Conservation (phyloP, 192 early-diverging fungal genomes). For the Lobosporangium transversale region DNA sequence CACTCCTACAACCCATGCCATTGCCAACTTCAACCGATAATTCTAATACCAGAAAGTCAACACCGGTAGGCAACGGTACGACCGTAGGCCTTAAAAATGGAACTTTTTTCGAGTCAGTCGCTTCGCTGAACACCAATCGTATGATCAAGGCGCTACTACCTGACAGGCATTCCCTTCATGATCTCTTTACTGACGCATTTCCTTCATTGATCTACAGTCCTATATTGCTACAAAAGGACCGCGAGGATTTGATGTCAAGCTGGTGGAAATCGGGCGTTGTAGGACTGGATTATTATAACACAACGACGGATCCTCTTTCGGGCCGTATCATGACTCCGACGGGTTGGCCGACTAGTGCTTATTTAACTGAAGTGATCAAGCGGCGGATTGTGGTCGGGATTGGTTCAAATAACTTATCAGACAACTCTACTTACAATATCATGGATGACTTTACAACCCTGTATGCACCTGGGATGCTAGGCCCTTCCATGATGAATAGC, state of each 20-base stretch:
- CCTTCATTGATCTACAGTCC: slow-evolving; percentile 29
- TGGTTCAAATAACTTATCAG: slow-evolving; percentile 20
- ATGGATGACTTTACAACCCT: slow-evolving; percentile 35
- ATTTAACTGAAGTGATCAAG: slow-evolving; percentile 13
- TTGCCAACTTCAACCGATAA: background rate
- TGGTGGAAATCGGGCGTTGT: slow-evolving; percentile 40
- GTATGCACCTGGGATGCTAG: slow-evolving; percentile 5
- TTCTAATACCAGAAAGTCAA: background rate
- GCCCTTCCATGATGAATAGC: slow-evolving; percentile 33
- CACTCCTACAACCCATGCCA: background rate
- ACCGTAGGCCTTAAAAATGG: slow-evolving; percentile 13
- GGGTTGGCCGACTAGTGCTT: slow-evolving; percentile 47
- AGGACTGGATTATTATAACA: slow-evolving; percentile 48
- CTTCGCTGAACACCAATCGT: slow-evolving; percentile 41
- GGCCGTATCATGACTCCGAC: slow-evolving; percentile 10
- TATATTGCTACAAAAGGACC: slow-evolving; percentile 10
- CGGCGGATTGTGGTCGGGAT: slow-evolving; percentile 26
- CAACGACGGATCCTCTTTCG: slow-evolving; percentile 15
- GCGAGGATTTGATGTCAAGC: slow-evolving; percentile 7
- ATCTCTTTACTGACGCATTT: slow-evolving; percentile 34
- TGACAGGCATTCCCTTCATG: slow-evolving; percentile 24
- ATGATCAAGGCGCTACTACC: slow-evolving; percentile 26
- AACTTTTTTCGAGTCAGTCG: slow-evolving; percentile 13
- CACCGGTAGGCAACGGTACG: background rate
- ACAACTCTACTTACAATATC: slow-evolving; percentile 40